Base-by-base conservation (phyloP, 768 basidiomycete species). In the Amanita subjunquillea region DNA sequence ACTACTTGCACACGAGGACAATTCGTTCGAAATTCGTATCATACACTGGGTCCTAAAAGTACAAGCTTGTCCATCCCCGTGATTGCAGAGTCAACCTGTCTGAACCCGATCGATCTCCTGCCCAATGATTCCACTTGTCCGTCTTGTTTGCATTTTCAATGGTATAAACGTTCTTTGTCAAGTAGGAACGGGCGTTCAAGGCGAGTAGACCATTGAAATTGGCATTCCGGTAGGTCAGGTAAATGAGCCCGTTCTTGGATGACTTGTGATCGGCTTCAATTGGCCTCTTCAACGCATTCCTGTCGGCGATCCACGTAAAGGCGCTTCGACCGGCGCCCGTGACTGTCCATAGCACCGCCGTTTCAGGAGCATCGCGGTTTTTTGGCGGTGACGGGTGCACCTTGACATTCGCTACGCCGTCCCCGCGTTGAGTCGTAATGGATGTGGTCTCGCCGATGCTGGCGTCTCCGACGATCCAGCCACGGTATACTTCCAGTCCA, bases 391-490 rank as follows among this genome's bases (percentile, higher is more conserved):
- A 60, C 17, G 79, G 78, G 56, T 72, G 65, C 22, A 75, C 70
- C 55, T 71, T 72, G 51, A 81, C 67, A 60, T 78, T 76, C 38
- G 72, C 59, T 34, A 73, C 62, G 13, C 76, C 78, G 55, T 74
- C 69, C 13, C 79, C 77, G 23, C 72, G 69, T 66, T 78, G 76
- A 1, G 77, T 80, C 12, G 58, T 65, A 55, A 82, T 64, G 17
- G 60, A 57, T 3, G 74, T 69, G 51, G 61, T 62, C 29, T 72
- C 64, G 17, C 70, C 67, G 56, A 78, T 64, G n/a, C 74, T 63
- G 39, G 73, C 72, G 48, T 78, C 77, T 23, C 82, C 80, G n/a
- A 79, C 78, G 46, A 83, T 73, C 74, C 77, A 83, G 22, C 80
- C 82, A 39, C 74, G 65, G 57, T 63, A 72, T 3, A 78, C 65